These are phyloP conservation scores for Orychophragmus violaceus DNA, from an alignment of 345 rosid species.

Conservation along the genomic window DNA sequence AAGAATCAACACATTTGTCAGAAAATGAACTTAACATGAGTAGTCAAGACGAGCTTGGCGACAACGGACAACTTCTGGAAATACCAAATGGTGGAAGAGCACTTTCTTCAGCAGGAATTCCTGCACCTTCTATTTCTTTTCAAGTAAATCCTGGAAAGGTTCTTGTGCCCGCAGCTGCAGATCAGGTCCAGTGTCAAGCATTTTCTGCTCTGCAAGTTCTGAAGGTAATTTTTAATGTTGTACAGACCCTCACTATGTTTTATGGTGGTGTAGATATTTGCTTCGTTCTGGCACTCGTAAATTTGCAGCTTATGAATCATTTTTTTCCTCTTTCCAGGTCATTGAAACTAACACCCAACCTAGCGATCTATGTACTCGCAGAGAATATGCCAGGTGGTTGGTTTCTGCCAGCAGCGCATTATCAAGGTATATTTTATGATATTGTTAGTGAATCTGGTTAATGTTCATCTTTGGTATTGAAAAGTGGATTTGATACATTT, in stretches of 20 bases:
- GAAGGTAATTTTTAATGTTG: slow-evolving; percentile 50
- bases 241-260: neutral
- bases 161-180: slow-evolving; percentile 70
- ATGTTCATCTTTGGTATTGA: slow-evolving; percentile 1
- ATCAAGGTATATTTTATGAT: slow-evolving; percentile 52
- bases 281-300: neutral
- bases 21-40: slow-evolving; percentile 27
- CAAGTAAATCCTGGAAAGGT: slow-evolving; percentile 69
- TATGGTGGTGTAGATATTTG: slow-evolving; percentile 11
- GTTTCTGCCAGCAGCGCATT: slow-evolving; percentile 75
- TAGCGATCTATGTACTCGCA: slow-evolving; percentile 76
- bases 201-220: slow-evolving; percentile 74
- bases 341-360: slow-evolving; percentile 73
- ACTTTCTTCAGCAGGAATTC: slow-evolving; percentile 63
- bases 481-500: neutral
- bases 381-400: slow-evolving; percentile 94
- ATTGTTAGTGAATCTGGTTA: slow-evolving; percentile 13
- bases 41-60: slow-evolving; percentile 32
- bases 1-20: slow-evolving; percentile 33
- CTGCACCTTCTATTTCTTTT: slow-evolving; percentile 78
- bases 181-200: slow-evolving; percentile 92
- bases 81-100: slow-evolving; percentile 29
- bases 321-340: slow-evolving; percentile 45
- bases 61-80: slow-evolving; percentile 29
- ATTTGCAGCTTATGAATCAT: slow-evolving; percentile 9